A percentile compares a stretch with the other conserved stretches of the same genome.
These are phyloP conservation scores for Capsella rubella DNA, from an alignment of 441 rosid species.

Conservation along the genomic window DNA sequence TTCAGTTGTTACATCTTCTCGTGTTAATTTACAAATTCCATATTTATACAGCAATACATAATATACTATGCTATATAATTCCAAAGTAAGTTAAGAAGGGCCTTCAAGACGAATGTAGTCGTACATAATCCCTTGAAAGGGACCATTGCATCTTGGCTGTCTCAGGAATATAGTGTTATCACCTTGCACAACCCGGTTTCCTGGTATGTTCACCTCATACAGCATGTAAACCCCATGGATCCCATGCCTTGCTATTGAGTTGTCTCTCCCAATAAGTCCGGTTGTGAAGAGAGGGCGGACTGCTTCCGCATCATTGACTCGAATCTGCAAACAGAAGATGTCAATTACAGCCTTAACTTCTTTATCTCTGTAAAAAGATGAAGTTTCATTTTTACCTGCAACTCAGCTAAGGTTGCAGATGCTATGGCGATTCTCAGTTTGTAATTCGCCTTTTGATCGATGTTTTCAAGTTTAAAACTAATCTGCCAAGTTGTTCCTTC, in stretches of 20 bases:
- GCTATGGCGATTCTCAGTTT: constrained; percentile 86
- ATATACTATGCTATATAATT: background rate
- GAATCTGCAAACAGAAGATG: constrained; percentile 51
- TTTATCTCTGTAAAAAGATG: background rate
- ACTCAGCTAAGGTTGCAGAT: constrained; percentile 83
- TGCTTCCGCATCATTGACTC: constrained; percentile 61
- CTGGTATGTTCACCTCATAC: constrained; percentile 56
- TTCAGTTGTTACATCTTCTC: constrained; percentile 24
- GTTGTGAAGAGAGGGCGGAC: constrained; percentile 69
- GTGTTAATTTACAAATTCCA: background rate
- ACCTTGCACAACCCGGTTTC: constrained; percentile 54
- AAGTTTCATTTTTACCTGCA: constrained; percentile 62
- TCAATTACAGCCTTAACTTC: background rate
- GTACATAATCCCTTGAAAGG: constrained; percentile 85
- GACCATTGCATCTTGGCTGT: constrained; percentile 65
- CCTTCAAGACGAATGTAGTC: constrained; percentile 94
- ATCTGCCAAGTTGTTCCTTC: constrained; percentile 69
- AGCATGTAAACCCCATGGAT: constrained; percentile 68
- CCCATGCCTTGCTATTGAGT: constrained; percentile 79
- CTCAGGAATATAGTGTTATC: constrained; percentile 74
- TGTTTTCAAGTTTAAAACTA: constrained; percentile 63
- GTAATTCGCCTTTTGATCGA: constrained; percentile 54
- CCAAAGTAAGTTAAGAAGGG: constrained; percentile 40
- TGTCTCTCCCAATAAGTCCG: constrained; percentile 77
- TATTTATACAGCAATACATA: background rate